Evolutionary conservation across 2,329 filamentous ascomycete species (phyloP).

Genomic region (Grosmannia clavigera): DNA sequence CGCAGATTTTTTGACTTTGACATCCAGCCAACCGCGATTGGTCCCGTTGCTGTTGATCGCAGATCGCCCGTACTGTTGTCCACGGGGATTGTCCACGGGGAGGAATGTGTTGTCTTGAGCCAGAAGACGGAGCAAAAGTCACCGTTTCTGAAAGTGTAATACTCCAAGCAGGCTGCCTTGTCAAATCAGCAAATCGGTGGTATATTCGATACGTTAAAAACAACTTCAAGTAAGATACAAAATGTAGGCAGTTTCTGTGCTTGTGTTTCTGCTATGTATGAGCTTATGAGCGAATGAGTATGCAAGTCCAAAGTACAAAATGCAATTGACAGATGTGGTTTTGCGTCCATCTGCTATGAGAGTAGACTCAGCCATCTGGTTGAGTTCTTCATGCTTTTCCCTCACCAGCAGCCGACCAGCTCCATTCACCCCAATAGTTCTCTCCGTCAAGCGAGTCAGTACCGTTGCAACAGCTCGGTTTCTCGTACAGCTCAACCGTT

Average conservation of each 20-base stretch:
- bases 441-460: not conserved
- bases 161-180: too few species aligned
- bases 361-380: too few species aligned
- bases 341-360: too few species aligned
- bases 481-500: not conserved
- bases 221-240: too few species aligned
- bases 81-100: not conserved
- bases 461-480: not conserved
- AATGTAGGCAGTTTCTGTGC: too few species aligned
- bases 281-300: too few species aligned
- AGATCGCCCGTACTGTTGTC: not conserved
- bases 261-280: too few species aligned
- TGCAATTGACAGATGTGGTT: not conserved
- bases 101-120: not conserved
- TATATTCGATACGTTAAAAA: too few species aligned
- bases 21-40: not conserved
- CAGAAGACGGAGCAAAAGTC: not conserved
- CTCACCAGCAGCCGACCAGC: not conserved
- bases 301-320: not conserved
- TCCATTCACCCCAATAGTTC: not conserved
- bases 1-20: not conserved
- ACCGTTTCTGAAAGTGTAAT: not conserved
- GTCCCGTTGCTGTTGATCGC: not conserved
- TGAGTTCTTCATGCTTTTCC: too few species aligned
- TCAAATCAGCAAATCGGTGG: too few species aligned